Evolutionary conservation across 1,284 basidiomycete genomes (phyloP).

Genomic region (Phylloporus sp.): DNA sequence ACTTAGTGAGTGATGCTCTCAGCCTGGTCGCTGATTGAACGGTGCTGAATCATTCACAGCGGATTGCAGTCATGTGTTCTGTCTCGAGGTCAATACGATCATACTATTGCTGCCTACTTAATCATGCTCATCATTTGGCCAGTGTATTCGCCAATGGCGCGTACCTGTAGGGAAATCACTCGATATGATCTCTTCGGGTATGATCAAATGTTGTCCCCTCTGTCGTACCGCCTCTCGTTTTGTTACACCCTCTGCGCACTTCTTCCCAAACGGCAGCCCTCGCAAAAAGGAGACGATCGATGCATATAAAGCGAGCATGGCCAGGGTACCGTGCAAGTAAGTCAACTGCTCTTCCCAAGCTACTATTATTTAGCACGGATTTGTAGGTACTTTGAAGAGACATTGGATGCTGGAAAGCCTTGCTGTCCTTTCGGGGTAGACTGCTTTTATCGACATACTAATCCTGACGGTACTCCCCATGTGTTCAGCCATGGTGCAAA

Average conservation of each 20-base stretch:
- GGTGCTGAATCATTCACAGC: conserved; percentile 45
- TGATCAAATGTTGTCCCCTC: conserved; percentile 77
- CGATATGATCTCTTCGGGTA: conserved; percentile 61
- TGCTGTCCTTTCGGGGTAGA: conserved; percentile 79
- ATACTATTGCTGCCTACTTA: conserved; percentile 1
- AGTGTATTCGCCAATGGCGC: conserved; percentile 82
- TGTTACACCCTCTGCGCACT: conserved; percentile 73
- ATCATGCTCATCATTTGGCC: conserved; percentile 18
- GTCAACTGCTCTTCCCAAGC: conserved; percentile 30
- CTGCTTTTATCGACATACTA: conserved; percentile 77
- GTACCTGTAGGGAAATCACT: conserved; percentile 59
- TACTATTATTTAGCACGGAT: conserved; percentile 10
- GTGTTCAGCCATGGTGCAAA: conserved; percentile 63
- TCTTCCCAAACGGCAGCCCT: conserved; percentile 60
- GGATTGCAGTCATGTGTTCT: conserved; percentile 78
- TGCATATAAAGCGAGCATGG: conserved; percentile 75
- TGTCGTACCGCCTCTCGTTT: conserved; percentile 71
- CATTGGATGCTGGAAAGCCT: conserved; percentile 51
- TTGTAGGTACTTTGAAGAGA: conserved; percentile 68
- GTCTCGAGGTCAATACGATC: conserved; percentile 58
- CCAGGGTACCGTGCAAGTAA: conserved; percentile 68
- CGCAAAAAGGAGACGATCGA: conserved; percentile 60
- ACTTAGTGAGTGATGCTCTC: conserved; percentile 54
- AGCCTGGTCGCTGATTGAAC: conserved; percentile 6
- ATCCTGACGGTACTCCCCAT: conserved; percentile 68